Conservation (phyloP, 208 protist genomes). For the Tritrichomonas musculus region DNA sequence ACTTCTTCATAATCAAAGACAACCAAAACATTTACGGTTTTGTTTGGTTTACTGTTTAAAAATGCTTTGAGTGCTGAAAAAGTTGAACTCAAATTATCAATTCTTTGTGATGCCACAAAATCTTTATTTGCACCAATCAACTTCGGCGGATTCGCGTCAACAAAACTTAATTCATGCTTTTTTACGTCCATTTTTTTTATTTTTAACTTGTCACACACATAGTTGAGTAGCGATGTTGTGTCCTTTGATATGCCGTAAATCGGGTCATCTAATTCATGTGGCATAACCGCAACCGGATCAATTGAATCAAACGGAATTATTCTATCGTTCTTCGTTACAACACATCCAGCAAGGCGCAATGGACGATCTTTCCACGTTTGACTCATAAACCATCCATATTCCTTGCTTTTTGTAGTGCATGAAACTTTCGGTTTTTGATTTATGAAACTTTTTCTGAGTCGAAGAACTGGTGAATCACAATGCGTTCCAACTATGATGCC, state of each 20-base stretch:
- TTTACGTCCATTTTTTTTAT: not conserved
- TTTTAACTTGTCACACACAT: not conserved
- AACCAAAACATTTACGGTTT: not conserved
- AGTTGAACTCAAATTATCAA: not conserved
- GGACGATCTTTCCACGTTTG: not conserved
- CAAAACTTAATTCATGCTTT: not conserved
- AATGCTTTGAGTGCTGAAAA: not conserved
- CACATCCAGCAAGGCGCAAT: not conserved
- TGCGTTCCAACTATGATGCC: not conserved
- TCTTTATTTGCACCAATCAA: not conserved
- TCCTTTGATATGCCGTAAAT: no score
- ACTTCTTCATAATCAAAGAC: conserved; percentile 32
- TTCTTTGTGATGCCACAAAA: not conserved
- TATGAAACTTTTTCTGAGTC: not conserved
- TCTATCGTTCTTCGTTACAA: no score
- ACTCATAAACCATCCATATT: not conserved
- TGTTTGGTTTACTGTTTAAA: not conserved
- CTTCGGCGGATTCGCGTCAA: not conserved
- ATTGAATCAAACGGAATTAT: no score
- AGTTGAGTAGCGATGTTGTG: no score
- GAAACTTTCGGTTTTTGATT: not conserved
- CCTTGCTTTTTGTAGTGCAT: no score
- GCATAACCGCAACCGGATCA: no score
- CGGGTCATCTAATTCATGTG: no score
- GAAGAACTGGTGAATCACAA: not conserved